Base-by-base conservation (phyloP, 345 rosid genomes). In the Theobroma cacao region DNA sequence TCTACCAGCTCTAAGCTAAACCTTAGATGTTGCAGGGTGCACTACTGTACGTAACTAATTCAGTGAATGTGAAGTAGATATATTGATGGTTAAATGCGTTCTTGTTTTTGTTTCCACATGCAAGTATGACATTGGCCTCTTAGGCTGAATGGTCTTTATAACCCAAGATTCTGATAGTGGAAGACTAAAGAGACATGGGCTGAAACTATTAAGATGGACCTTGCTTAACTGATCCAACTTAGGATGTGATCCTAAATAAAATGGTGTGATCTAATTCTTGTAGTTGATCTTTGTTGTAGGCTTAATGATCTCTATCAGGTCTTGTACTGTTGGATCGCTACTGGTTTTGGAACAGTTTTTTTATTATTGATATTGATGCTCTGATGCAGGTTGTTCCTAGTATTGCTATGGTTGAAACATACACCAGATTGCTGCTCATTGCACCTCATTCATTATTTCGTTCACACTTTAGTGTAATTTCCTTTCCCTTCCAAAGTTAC, bases 321-420 rank as follows among this genome's bases (percentile, higher is more conserved):
- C 18, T 75, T 75, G 10, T 17, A 15, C 64, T 31, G 50, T 26
- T 28, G 58, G 58, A 71, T 77, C 47, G 26, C 61, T 52, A 17
- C 47, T 50, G 20, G 41, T 67, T 71, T 63, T 30, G 22, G 7
- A 26, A 56, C 74, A 43, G 13, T 56, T 40, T 68, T n/a, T 53
- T 75, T 7, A 22, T 77, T 69, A 50, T 18, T 76, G 71, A 31
- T 74, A 53, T 65, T 68, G 77, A 72, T 76, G 75, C 77, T 76
- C 79, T 36, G 71, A 28, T 85, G 88, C 90, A 96, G 99, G 97
- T 84, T 85, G 90, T 96, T 83, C 97, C 99, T 59, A 96, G 94
- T 87, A 91, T 96, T 78, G 98, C 99, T 74, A 94, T 96, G 97
- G 99, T 90, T 82, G 99, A 96, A 87, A 96, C 98, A 68, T 96